Conservation (phyloP, 2,329 filamentous ascomycete genomes). For the Botrytis deweyae region DNA sequence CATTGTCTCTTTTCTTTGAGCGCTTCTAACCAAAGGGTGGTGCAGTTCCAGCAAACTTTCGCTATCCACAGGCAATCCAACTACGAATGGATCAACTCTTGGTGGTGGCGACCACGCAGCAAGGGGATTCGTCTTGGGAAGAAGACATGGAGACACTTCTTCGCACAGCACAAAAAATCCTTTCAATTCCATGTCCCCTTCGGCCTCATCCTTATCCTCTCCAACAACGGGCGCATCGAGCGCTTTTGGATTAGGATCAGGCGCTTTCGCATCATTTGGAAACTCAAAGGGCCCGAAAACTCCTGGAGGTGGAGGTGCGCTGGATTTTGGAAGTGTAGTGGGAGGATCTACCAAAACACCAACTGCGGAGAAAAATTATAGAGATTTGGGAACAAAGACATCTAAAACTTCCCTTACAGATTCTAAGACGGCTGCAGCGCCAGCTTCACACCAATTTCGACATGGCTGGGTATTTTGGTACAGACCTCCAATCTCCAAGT, state of each 20-base stretch:
- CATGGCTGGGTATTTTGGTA: conserved; percentile 97
- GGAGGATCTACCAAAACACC: conserved; percentile 50
- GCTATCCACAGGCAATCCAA: conserved; percentile 64
- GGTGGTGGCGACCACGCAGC: conserved; percentile 49
- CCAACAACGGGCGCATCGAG: conserved; percentile 65
- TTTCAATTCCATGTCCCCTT: conserved; percentile 56
- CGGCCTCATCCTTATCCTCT: conserved; percentile 18
- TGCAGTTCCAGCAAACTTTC: conserved; percentile 72
- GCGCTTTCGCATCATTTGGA: conserved; percentile 95
- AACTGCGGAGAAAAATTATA: conserved; percentile 62
- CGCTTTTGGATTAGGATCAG: conserved; percentile 90
- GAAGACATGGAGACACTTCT: conserved; percentile 72
- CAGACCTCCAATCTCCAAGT: conserved; percentile 92
- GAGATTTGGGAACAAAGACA: conserved; percentile 43
- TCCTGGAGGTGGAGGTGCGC: conserved; percentile 72
- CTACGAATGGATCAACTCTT: conserved; percentile 38
- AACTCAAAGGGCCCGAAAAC: conserved; percentile 85
- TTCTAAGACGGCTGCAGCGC: conserved; percentile 44
- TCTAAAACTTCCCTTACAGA: conserved; percentile 46
- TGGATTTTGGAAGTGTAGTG: conserved; percentile 68
- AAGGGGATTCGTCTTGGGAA: conserved; percentile 65
- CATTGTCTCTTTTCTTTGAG: conserved; percentile 14
- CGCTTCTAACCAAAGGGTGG: conserved; percentile 28
- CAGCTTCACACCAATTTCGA: conserved; percentile 63
- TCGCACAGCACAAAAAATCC: conserved; percentile 75